phyloP scores from a whole-genome alignment of 352 stramenopile genomes.

The Globisporangium takayamanum region DNA sequence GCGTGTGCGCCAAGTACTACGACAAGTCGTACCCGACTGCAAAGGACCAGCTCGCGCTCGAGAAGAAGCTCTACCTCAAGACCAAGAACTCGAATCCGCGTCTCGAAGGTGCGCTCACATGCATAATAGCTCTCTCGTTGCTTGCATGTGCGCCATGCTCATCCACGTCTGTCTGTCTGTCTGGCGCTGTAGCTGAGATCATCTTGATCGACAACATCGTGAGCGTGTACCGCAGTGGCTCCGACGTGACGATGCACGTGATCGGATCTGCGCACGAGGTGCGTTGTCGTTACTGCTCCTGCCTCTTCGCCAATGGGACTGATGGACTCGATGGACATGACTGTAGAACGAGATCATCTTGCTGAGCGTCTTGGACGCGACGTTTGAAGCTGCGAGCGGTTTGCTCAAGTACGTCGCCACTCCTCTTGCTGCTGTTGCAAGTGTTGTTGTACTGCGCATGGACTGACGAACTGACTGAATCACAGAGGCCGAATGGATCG shows the following conservation, averaged over 20 bases:
- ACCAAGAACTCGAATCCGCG: conserved; percentile 86
- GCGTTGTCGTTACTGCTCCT: not conserved
- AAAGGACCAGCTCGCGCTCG: conserved; percentile 82
- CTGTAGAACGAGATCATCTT: conserved; percentile 87
- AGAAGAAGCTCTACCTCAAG: conserved; percentile 89
- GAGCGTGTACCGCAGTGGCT: conserved; percentile 84
- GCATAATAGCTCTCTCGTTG: not conserved
- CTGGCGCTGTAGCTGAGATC: conserved; percentile 55
- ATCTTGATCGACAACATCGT: conserved; percentile 89
- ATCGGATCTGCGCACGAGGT: conserved; percentile 79
- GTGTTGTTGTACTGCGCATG: too few species aligned
- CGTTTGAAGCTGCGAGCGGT: conserved; percentile 80
- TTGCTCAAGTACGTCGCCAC: conserved; percentile 69
- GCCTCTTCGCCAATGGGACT: not conserved
- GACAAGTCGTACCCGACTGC: conserved; percentile 82
- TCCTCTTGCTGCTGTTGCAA: not conserved
- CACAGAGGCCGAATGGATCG: conserved; percentile 77
- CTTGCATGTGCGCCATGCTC: not conserved
- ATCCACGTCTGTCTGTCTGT: conserved; percentile 4
- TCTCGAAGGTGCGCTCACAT: conserved; percentile 51
- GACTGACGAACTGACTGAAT: not conserved
- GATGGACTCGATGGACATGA: not conserved
- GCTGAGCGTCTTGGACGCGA: conserved; percentile 74
- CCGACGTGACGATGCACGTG: conserved; percentile 87
- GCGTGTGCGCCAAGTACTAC: conserved; percentile 91